Evolutionary conservation across 2,329 filamentous ascomycete genomes (phyloP).

Genomic region (Alternaria sp.): DNA sequence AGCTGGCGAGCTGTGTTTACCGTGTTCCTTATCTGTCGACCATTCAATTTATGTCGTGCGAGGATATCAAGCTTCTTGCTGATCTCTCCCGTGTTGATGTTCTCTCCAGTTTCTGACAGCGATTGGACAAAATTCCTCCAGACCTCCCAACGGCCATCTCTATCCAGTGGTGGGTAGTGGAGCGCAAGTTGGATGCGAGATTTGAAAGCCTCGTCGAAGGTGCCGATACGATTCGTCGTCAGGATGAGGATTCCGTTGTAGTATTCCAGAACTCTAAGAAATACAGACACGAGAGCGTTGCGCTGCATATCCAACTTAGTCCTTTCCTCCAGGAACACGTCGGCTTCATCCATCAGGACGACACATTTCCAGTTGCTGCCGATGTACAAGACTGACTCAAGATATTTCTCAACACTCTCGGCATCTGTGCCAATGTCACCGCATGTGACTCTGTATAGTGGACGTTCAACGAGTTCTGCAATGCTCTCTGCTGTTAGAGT

Average conservation of each 20-base stretch:
- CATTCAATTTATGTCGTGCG: not conserved
- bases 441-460: too few relatives aligned
- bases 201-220: slow-evolving; percentile 53
- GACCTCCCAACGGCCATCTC: not conserved
- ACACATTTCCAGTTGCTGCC: slow-evolving; percentile 56
- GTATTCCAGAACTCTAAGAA: slow-evolving; percentile 53
- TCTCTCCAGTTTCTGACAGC: not conserved
- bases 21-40: not conserved
- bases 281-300: slow-evolving; percentile 33
- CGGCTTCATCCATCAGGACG: slow-evolving; percentile 49
- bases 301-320: slow-evolving; percentile 21
- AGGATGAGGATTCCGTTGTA: slow-evolving; percentile 56
- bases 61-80: not conserved
- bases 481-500: too few relatives aligned
- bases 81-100: not conserved
- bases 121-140: not conserved
- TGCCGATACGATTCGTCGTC: slow-evolving; percentile 52
- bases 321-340: slow-evolving; percentile 66
- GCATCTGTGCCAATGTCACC: too few relatives aligned
- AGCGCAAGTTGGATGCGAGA: slow-evolving; percentile 26
- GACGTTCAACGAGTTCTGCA: too few relatives aligned
- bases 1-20: not conserved
- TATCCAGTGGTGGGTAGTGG: not conserved
- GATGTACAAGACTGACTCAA: not conserved
- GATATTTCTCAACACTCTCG: slow-evolving; percentile 14